A percentile compares a stretch with the other conserved stretches of the same genome.
Conservation (phyloP, 1,139 yeast genomes). For the Nematodospora anomalae region DNA sequence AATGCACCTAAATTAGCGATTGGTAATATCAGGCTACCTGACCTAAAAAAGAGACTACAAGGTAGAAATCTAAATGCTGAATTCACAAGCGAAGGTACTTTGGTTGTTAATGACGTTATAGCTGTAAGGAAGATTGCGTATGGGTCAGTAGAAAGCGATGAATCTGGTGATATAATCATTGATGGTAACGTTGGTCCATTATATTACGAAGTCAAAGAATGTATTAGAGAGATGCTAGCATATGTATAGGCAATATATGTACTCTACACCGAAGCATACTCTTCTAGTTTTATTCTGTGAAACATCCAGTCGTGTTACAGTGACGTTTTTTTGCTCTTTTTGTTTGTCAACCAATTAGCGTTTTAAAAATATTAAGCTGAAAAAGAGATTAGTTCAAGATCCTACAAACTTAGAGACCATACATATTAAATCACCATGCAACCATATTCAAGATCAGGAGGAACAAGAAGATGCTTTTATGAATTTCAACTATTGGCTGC, state of each 20-base stretch:
- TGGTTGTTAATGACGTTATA: conserved; percentile 78
- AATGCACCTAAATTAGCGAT: conserved; percentile 58
- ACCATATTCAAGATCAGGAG: conserved; percentile 52
- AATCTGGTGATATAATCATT: conserved; percentile 77
- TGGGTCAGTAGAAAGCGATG: conserved; percentile 40
- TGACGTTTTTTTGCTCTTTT: background rate
- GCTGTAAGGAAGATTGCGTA: conserved; percentile 70
- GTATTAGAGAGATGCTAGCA: conserved; percentile 80
- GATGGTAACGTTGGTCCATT: conserved; percentile 80
- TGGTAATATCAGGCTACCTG: conserved; percentile 87
- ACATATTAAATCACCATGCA: conserved; percentile 29
- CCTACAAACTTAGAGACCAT: no score
- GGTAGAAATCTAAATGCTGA: conserved; percentile 71
- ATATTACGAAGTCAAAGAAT: conserved; percentile 75
- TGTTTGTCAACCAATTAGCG: background rate
- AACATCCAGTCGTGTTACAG: background rate
- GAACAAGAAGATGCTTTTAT: conserved; percentile 52
- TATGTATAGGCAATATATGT: conserved; percentile 45
- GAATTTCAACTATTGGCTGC: conserved; percentile 49
- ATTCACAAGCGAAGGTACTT: conserved; percentile 88
- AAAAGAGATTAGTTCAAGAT: no score
- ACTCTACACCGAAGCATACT: no score
- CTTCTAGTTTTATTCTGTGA: no score
- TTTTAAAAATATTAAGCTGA: background rate
- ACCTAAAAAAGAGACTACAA: conserved; percentile 64